Base-by-base conservation (phyloP, 2,329 filamentous ascomycete species). In the Lasiodiplodia citricola region DNA sequence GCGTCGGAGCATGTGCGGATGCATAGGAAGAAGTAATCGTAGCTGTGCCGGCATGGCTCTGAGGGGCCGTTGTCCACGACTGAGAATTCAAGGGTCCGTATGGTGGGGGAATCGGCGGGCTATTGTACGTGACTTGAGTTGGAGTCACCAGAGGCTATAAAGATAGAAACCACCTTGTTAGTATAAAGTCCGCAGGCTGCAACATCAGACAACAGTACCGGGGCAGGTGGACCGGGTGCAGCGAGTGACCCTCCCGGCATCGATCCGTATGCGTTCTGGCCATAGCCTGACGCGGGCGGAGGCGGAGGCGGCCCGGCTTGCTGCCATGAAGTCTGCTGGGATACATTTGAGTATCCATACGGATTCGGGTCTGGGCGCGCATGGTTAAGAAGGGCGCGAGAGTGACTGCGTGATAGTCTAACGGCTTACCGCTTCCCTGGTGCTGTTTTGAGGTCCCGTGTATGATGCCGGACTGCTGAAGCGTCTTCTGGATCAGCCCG, bases 401-500 rank as follows among this genome's bases (percentile, higher is more conserved):
- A 50, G 13, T 3, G 14, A 6, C 13, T 1, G 4, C 4, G 52
- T 3, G 47, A 7, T 3, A 18, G 2, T 44, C 16, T 2, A 18
- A 37, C 11, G 2, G 7, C 44, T 4, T n/a, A 64, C 60, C n/a
- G 21, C 13, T 18, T n/a, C 10, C 58, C 7, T 18, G 23, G 2
- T 52, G 60, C 21, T 37, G 28, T 21, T 10, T 52, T 11, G 7
- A 6, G 28, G 16, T 18, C 10, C 35, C 16, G 44, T 64, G 60
- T 31, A 63, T 50, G 41, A 63, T 63, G 18, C 58, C 58, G 16
- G 58, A 63, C 38, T 63, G 58, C 58, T 64, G 60, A 16, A 64
- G 47, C 4, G 60, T 64, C 60, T 64, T 64, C 60, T 64, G 60
- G 10, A 64, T 38, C 2, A 64, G 60, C 44, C 44, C 60, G 47